Conservation (phyloP, 805 yeast genomes). For the Kazachstania africana region DNA sequence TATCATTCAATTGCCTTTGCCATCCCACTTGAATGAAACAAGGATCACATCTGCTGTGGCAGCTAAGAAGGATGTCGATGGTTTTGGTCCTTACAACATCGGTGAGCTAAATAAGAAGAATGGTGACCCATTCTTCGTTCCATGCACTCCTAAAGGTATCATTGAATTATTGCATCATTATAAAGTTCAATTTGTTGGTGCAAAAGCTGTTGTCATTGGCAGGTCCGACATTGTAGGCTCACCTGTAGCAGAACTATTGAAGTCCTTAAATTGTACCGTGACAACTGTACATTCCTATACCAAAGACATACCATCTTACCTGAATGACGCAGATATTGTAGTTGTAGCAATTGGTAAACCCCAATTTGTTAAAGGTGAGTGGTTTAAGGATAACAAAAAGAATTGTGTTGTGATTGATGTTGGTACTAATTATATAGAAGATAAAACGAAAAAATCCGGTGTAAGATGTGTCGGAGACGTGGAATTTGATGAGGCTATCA, state of each 20-base stretch:
- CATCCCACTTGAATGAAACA: constrained; percentile 67
- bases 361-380: constrained; percentile 58
- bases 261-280: constrained; percentile 75
- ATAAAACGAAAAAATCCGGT: constrained; percentile 55
- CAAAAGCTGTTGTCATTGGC: constrained; percentile 83
- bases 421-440: constrained; percentile 68
- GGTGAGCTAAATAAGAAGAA: constrained; percentile 86
- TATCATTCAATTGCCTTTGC: constrained; percentile 83
- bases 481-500: constrained; percentile 42
- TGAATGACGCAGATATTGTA: constrained; percentile 70
- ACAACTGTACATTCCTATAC: constrained; percentile 77
- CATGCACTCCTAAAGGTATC: constrained; percentile 94
- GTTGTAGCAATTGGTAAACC: constrained; percentile 72
- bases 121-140: constrained; percentile 72
- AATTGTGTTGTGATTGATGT: constrained; percentile 63
- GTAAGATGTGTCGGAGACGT: constrained; percentile 69
- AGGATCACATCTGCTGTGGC: constrained; percentile 70
- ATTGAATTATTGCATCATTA: constrained; percentile 66
- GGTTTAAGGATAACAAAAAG: constrained; percentile 46
- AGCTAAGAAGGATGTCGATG: constrained; percentile 86
- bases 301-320: constrained; percentile 41
- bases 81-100: constrained; percentile 77
- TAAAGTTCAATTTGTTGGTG: constrained; percentile 59
- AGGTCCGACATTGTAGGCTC: constrained; percentile 94
- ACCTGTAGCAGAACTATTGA: constrained; percentile 78